These are phyloP conservation scores for Peribolospora kevripleyi DNA, from an alignment of 768 basidiomycete species.

Conservation along the genomic window DNA sequence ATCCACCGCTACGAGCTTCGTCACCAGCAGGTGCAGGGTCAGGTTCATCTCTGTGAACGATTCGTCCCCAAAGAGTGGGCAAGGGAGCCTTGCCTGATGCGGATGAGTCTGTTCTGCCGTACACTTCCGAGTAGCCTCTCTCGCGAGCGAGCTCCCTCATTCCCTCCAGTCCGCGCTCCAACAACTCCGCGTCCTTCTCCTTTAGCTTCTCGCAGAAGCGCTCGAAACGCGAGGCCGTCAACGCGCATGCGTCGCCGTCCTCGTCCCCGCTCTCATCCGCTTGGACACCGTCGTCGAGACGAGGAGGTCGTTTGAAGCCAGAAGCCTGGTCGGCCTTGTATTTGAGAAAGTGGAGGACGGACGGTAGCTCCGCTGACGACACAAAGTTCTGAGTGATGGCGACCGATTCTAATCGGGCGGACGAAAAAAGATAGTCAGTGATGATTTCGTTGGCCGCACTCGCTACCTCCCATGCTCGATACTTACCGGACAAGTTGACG, in stretches of 20 bases:
- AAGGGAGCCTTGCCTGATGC: not conserved
- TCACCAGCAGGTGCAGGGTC: not conserved
- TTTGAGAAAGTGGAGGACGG: constrained; percentile 13
- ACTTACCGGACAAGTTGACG: too few relatives aligned
- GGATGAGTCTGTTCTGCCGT: not conserved
- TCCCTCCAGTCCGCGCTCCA: not conserved
- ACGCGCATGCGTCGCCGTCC: constrained; percentile 1
- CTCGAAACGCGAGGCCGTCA: constrained; percentile 4
- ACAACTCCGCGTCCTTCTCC: not conserved
- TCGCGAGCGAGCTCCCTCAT: not conserved
- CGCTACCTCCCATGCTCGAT: too few relatives aligned
- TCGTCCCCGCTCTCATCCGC: not conserved
- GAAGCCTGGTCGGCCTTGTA: constrained; percentile 13
- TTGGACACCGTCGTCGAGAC: not conserved
- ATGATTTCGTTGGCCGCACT: too few relatives aligned
- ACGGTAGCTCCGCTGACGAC: constrained; percentile 11
- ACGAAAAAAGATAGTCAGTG: too few relatives aligned
- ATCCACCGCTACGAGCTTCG: not conserved
- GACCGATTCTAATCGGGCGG: constrained; percentile 2
- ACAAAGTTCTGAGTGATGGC: constrained; percentile 18
- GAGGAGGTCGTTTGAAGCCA: constrained; percentile 11
- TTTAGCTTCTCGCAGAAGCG: constrained; percentile 6
- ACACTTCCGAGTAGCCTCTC: not conserved
- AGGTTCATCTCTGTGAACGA: not conserved
- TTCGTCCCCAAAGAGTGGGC: not conserved